These are phyloP conservation scores for Cryoendolithus antarcticus DNA, from an alignment of 2,329 filamentous ascomycete genomes.

Conservation along the genomic window DNA sequence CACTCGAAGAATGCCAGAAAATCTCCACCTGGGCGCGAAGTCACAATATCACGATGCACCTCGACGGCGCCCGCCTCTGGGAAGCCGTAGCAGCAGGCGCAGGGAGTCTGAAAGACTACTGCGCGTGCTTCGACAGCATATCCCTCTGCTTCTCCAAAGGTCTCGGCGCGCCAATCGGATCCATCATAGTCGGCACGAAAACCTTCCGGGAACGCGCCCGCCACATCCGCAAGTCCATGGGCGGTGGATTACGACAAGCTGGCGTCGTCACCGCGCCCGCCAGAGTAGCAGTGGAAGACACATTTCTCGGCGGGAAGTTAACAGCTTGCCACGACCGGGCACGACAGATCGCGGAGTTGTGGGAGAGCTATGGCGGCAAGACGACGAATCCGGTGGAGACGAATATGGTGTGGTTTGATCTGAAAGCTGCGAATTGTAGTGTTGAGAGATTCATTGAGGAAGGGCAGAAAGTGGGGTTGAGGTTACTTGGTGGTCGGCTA, in stretches of 20 bases:
- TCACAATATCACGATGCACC: slow-evolving; percentile 56
- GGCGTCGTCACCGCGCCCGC: slow-evolving; percentile 67
- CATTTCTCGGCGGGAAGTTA: slow-evolving; percentile 58
- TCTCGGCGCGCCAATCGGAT: slow-evolving; percentile 68
- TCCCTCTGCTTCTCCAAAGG: slow-evolving; percentile 74
- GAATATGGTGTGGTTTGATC: slow-evolving; percentile 85
- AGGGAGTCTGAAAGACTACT: slow-evolving; percentile 54
- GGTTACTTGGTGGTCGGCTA: slow-evolving; percentile 44
- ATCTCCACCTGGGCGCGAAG: slow-evolving; percentile 57
- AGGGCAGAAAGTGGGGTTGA: slow-evolving; percentile 46
- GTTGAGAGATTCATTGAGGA: slow-evolving; percentile 41
- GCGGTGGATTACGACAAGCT: slow-evolving; percentile 64
- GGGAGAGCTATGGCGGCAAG: slow-evolving; percentile 59
- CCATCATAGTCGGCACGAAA: slow-evolving; percentile 52
- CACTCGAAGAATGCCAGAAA: slow-evolving; percentile 54
- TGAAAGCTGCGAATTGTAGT: slow-evolving; percentile 47
- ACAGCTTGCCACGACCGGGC: slow-evolving; percentile 50
- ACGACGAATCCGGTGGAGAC: slow-evolving; percentile 61
- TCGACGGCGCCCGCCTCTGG: slow-evolving; percentile 73
- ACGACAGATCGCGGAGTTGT: slow-evolving; percentile 49
- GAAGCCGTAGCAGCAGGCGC: slow-evolving; percentile 63
- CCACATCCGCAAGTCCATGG: slow-evolving; percentile 71
- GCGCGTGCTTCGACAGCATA: slow-evolving; percentile 58
- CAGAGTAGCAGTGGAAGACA: slow-evolving; percentile 65
- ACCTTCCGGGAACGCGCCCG: slow-evolving; percentile 52